A percentile compares a stretch with the other conserved stretches of the same genome.
Conservation (phyloP, 2,329 filamentous ascomycete species). For the Penicillium verrucosum region DNA sequence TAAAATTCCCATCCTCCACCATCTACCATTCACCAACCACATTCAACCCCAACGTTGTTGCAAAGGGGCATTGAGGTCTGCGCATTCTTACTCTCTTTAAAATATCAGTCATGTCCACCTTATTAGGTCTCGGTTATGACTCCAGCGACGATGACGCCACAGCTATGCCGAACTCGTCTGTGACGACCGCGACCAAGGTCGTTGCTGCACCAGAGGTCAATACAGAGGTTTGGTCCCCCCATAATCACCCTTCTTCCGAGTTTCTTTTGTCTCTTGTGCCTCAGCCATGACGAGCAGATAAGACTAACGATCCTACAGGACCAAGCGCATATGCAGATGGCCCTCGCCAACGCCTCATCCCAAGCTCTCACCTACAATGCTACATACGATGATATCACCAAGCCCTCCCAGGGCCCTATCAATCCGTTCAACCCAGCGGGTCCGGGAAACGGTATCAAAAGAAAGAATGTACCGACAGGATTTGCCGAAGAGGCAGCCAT, state of each 20-base stretch:
- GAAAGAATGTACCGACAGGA: slow-evolving; percentile 81
- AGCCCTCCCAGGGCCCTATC: slow-evolving; percentile 63
- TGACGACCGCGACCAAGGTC: slow-evolving; percentile 37
- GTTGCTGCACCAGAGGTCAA: slow-evolving; percentile 53
- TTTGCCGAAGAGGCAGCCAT: slow-evolving; percentile 83
- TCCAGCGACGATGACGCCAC: slow-evolving; percentile 49
- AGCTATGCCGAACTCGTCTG: slow-evolving; percentile 23
- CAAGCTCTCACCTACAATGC: slow-evolving; percentile 52
- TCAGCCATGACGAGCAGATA: slow-evolving; percentile 9
- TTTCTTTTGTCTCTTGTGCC: background rate
- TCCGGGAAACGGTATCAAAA: slow-evolving; percentile 56
- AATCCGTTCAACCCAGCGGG: slow-evolving; percentile 71
- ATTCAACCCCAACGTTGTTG: slow-evolving; percentile 4
- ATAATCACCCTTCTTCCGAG: slow-evolving; percentile 1
- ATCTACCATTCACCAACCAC: slow-evolving; percentile 11
- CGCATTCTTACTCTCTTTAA: background rate
- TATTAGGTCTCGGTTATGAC: slow-evolving; percentile 45
- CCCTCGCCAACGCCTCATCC: slow-evolving; percentile 51
- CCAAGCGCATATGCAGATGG: slow-evolving; percentile 49
- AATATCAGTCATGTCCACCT: slow-evolving; percentile 38
- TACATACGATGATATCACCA: slow-evolving; percentile 68
- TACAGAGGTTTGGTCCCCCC: slow-evolving; percentile 54
- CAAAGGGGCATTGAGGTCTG: slow-evolving; percentile 1
- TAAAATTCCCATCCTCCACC: slow-evolving; percentile 30
- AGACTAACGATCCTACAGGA: slow-evolving; percentile 47